These are phyloP conservation scores for Gonium pectorale DNA, from an alignment of 139 green algal genomes.

Conservation along the genomic window DNA sequence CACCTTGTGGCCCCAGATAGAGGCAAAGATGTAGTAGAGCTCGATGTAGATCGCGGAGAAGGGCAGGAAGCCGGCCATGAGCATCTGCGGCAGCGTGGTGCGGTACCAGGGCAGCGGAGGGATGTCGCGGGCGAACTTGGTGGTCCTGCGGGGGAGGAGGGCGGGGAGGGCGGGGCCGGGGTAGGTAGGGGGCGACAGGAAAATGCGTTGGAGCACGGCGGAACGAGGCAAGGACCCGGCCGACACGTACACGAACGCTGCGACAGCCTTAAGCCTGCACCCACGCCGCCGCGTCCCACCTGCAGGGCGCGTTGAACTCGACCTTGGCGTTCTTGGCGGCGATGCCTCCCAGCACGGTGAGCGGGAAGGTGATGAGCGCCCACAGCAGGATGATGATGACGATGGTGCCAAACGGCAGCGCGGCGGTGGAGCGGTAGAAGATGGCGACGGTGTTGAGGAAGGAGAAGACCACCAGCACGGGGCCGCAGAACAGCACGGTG, in stretches of 20 bases:
- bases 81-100: slow-evolving; percentile 86
- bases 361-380: slow-evolving; percentile 90
- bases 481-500: slow-evolving; percentile 81
- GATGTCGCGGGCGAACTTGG: slow-evolving; percentile 89
- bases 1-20: slow-evolving; percentile 97
- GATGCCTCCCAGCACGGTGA: slow-evolving; percentile 93
- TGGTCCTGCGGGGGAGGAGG: slow-evolving; percentile 75
- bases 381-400: slow-evolving; percentile 89
- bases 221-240: too few species aligned
- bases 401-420: slow-evolving; percentile 89
- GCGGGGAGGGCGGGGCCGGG: too few species aligned
- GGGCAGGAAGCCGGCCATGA: slow-evolving; percentile 95
- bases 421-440: slow-evolving; percentile 76
- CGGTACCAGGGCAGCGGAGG: slow-evolving; percentile 93
- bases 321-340: slow-evolving; percentile 67
- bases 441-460: slow-evolving; percentile 91
- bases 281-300: too few species aligned
- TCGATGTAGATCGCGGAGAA: slow-evolving; percentile 99
- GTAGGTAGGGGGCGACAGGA: too few species aligned
- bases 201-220: too few species aligned
- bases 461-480: slow-evolving; percentile 83
- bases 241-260: too few species aligned
- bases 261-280: too few species aligned
- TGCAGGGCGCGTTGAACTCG: slow-evolving; percentile 82
- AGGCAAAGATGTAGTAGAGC: slow-evolving; percentile 98